Conservation (phyloP, 352 stramenopile species). For the Globisporangium nunn region DNA sequence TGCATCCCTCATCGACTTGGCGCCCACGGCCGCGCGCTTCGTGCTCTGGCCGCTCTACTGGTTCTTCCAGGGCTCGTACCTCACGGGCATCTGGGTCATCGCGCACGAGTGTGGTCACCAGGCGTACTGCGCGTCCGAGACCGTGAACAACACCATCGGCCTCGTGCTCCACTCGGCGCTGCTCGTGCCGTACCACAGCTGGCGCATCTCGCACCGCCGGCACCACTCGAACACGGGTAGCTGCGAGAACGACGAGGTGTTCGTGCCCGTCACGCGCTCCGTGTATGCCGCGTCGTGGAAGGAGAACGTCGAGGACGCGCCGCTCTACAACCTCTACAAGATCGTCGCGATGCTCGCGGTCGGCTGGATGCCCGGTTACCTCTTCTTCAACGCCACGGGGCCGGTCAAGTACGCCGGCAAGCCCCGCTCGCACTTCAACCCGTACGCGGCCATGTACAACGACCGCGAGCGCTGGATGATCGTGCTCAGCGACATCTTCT, state of each 20-base stretch:
- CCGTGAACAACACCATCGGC: conserved; percentile 94
- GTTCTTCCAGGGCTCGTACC: conserved; percentile 96
- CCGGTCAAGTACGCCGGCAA: conserved; percentile 86
- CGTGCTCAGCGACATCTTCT: conserved; percentile 86
- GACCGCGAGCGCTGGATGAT: conserved; percentile 91
- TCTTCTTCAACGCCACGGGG: conserved; percentile 94
- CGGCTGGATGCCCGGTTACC: conserved; percentile 96
- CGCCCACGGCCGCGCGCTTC: conserved; percentile 7
- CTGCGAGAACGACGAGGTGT: conserved; percentile 97
- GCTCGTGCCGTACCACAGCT: conserved; percentile 98
- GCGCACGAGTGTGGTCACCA: conserved; percentile 98
- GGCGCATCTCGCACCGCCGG: conserved; percentile 93
- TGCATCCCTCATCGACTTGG: conserved; percentile 66
- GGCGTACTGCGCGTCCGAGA: conserved; percentile 91
- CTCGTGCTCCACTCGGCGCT: conserved; percentile 95
- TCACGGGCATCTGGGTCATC: conserved; percentile 96
- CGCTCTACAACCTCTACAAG: conserved; percentile 91
- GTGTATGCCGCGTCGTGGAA: conserved; percentile 48
- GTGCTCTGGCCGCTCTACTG: conserved; percentile 94
- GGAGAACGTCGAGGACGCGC: conserved; percentile 90
- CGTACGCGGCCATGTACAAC: conserved; percentile 92
- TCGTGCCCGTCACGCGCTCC: conserved; percentile 86
- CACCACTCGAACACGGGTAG: conserved; percentile 95
- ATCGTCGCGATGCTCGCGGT: conserved; percentile 92
- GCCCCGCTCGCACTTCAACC: conserved; percentile 93